Conservation (phyloP, 306 rosid species). For the Acacia melanoxylon region DNA sequence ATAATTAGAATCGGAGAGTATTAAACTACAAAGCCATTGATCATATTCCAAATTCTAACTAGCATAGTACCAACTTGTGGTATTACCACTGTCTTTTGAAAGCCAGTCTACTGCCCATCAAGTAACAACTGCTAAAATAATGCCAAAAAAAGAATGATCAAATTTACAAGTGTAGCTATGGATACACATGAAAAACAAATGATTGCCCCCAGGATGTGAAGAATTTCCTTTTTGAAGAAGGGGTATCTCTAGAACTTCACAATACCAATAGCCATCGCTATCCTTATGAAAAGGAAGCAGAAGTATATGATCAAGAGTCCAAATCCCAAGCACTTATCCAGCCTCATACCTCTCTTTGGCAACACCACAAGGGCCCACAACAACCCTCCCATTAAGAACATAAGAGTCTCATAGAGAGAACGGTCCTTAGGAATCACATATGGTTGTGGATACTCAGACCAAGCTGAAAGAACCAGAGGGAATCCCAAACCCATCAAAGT, state of each 20-base stretch:
- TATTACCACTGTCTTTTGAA: background rate
- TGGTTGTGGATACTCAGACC: constrained; percentile 43
- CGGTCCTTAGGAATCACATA: constrained; percentile 41
- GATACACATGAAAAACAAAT: background rate
- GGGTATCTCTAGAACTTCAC: background rate
- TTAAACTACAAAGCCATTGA: background rate
- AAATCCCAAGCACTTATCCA: constrained; percentile 48
- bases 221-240: background rate
- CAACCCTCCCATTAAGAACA: constrained; percentile 47
- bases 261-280: constrained; percentile 37
- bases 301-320: constrained; percentile 53
- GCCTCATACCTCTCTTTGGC: constrained; percentile 50
- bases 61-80: background rate
- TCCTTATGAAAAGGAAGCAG: constrained; percentile 48
- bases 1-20: too few species aligned
- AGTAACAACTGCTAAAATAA: background rate
- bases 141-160: background rate
- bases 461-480: constrained; percentile 43
- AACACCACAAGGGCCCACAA: constrained; percentile 61
- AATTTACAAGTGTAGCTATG: background rate
- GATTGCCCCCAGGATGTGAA: too few species aligned
- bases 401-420: constrained; percentile 45
- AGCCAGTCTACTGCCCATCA: background rate
- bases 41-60: background rate
- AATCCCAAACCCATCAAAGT: constrained; percentile 57